Evolutionary conservation across 805 yeast species (phyloP).

Genomic region (Kodamaea sagamina): DNA sequence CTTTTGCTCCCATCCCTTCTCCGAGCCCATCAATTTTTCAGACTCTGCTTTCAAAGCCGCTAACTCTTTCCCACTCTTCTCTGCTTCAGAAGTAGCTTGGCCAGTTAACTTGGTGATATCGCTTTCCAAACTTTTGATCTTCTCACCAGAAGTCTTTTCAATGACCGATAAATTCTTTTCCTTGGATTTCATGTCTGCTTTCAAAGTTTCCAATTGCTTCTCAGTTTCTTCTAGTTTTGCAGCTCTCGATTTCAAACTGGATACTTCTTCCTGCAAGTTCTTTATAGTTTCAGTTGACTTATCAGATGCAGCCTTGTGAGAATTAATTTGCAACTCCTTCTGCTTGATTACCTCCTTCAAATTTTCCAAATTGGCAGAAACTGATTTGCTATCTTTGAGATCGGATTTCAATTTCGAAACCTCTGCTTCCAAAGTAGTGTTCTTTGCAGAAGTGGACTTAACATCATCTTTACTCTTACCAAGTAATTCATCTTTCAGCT

Average conservation of each 20-base stretch:
- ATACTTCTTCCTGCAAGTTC: constrained; percentile 4
- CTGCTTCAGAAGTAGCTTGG: background rate
- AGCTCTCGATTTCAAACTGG: constrained; percentile 8
- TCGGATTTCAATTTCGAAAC: background rate
- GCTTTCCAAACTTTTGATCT: constrained; percentile 10
- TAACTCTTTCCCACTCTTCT: background rate
- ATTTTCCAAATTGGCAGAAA: background rate
- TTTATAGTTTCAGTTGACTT: background rate
- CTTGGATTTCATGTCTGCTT: background rate
- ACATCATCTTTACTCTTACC: too few relatives aligned
- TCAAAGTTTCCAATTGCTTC: background rate
- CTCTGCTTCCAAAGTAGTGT: background rate
- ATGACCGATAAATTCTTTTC: background rate
- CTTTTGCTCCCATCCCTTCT: background rate
- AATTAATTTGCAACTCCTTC: constrained; percentile 10
- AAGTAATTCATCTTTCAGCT: too few relatives aligned
- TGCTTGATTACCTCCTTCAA: constrained; percentile 9
- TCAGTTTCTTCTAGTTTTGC: constrained; percentile 6
- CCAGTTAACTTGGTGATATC: constrained; percentile 10
- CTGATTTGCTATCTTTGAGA: constrained; percentile 1
- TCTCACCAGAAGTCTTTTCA: background rate
- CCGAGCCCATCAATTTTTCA: constrained; percentile 3
- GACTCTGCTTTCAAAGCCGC: constrained; percentile 2
- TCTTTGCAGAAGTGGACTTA: too few relatives aligned
- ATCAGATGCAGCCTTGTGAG: background rate